These are phyloP conservation scores for Musa balbisiana DNA, from an alignment of 202 grass and related monocot species.

Conservation along the genomic window DNA sequence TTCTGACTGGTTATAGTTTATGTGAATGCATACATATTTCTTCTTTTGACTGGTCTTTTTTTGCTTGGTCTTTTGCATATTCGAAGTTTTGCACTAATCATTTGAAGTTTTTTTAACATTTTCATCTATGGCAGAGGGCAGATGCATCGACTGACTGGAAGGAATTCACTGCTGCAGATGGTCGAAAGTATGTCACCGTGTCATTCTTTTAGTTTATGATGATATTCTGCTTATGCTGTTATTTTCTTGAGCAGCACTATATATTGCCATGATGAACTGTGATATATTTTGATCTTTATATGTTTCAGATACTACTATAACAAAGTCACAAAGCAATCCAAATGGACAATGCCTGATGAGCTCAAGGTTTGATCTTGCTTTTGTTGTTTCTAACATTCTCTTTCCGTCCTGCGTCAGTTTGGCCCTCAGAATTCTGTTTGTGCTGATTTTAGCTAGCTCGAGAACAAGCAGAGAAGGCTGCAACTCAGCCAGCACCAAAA, in stretches of 20 bases:
- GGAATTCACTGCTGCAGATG: slow-evolving; percentile 79
- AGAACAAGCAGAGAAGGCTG: slow-evolving; percentile 58
- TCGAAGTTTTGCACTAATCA: background rate
- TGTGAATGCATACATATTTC: too few species aligned
- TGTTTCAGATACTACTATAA: slow-evolving; percentile 88
- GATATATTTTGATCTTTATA: slow-evolving; percentile 4
- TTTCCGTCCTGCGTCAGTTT: slow-evolving; percentile 12
- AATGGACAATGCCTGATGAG: slow-evolving; percentile 96
- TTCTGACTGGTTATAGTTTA: background rate
- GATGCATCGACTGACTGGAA: slow-evolving; percentile 94
- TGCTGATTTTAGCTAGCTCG: slow-evolving; percentile 66
- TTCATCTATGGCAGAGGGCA: slow-evolving; percentile 48
- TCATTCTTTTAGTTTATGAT: background rate
- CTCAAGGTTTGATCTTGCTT: slow-evolving; percentile 53
- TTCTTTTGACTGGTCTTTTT: background rate
- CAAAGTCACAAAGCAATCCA: slow-evolving; percentile 92
- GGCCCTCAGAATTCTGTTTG: background rate
- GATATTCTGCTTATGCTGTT: background rate
- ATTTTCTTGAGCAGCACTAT: background rate
- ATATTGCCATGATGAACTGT: slow-evolving; percentile 1
- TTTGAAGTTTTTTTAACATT: slow-evolving; percentile 8
- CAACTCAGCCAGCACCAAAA: slow-evolving; percentile 18
- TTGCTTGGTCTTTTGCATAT: background rate
- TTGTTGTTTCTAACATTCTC: slow-evolving; percentile 1
- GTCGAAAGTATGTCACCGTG: slow-evolving; percentile 59